Conservation (phyloP, 2,329 filamentous ascomycete genomes). For the Sclerotinia sclerotiorum region DNA sequence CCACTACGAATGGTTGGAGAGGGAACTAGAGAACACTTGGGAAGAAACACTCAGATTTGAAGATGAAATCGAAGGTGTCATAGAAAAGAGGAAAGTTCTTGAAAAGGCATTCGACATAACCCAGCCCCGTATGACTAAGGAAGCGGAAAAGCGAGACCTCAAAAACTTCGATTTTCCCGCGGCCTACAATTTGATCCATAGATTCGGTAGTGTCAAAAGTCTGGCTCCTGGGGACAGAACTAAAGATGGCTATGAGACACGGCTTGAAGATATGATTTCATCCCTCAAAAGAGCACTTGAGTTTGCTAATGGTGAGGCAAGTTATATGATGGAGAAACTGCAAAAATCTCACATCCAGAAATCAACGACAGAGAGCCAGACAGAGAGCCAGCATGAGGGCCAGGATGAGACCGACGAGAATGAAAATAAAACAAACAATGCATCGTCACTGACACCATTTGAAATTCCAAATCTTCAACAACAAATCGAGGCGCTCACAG, state of each 20-base stretch:
- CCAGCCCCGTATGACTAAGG: not conserved
- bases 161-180: not conserved
- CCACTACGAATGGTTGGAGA: not conserved
- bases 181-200: not conserved
- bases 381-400: too few relatives aligned
- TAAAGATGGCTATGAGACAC: not conserved
- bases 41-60: not conserved
- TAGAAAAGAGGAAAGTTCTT: not conserved
- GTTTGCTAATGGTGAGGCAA: too few relatives aligned
- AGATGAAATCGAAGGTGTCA: not conserved
- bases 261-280: not conserved
- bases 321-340: not conserved
- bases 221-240: not conserved
- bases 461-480: not conserved
- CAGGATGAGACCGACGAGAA: too few relatives aligned
- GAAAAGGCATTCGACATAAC: not conserved
- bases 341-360: not conserved
- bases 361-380: too few relatives aligned
- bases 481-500: not conserved
- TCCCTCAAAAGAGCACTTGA: not conserved
- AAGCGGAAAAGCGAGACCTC: not conserved
- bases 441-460: too few relatives aligned
- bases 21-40: not conserved
- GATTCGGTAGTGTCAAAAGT: not conserved
- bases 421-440: not conserved